Base-by-base conservation (phyloP, 2,329 filamentous ascomycete genomes). In the Trichoderma sp. region DNA sequence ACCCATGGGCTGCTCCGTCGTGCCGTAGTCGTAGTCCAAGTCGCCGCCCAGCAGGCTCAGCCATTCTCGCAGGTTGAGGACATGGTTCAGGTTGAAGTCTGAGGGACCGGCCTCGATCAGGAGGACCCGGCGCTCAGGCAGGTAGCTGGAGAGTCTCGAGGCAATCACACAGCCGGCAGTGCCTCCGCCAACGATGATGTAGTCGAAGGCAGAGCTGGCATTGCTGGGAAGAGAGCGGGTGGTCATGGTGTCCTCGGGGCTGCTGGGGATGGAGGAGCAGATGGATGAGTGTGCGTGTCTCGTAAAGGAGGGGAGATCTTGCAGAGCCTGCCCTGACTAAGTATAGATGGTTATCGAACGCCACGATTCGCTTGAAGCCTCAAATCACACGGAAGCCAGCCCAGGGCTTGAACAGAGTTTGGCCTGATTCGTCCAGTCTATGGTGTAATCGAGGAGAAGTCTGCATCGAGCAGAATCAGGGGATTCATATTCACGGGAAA, bases 21-120 rank as follows among this genome's bases (percentile, higher is more conserved):
- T 96, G 73, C 86, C 86, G 78, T 96, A 96, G 78, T 96, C 92
- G 78, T 94, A 96, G 80, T 97, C 93, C 67, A 96, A 85, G 74
- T 96, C 88, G 73, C 92, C 91, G 69, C 93, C 93, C 30, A 97
- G 86, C 58, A 97, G 82, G 69, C 84, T 87, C 69, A 96, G 82
- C 93, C 93, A 96, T 78, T 96, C 88, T 74, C 92, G 92, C 71
- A 96, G 84, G 72, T 94, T 88, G 58, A 96, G 84, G 52, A 96
- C 93, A 64, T 91, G 87, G 77, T 95, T 90, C 77, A 96, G 90
- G 82, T 90, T 90, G 78, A 89, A 95, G 78, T 96, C 93, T 75
- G 90, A 94, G 63, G 93, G 93, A 52, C 93, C 93, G 69, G 89
- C 93, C 81, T 97, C 93, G 76, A 97, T 90, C 72, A 96, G 78